Evolutionary conservation across 768 basidiomycete species (phyloP).

Genomic region (Auricularia heimuer): DNA sequence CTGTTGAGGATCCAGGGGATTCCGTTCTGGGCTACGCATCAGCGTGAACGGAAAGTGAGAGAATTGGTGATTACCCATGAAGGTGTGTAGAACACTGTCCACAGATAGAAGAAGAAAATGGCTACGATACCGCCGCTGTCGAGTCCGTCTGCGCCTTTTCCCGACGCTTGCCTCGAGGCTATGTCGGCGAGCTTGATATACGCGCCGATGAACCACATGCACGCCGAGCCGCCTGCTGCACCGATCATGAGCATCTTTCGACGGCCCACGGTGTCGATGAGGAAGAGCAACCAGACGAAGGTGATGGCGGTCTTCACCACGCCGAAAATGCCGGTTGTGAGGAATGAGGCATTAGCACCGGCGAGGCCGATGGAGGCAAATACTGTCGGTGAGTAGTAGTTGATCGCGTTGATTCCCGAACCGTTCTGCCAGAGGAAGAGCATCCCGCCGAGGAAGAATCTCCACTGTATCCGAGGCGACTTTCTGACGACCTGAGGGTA

Average conservation of each 20-base stretch:
- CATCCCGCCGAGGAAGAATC: constrained; percentile 26
- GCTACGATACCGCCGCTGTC: constrained; percentile 25
- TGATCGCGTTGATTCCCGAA: constrained; percentile 31
- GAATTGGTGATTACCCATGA: too few species aligned
- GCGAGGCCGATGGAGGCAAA: too few species aligned
- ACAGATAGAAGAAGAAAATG: constrained; percentile 26
- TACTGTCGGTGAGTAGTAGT: constrained; percentile 39
- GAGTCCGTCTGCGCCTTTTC: constrained; percentile 5
- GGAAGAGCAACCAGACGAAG: constrained; percentile 32
- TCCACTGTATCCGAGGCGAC: constrained; percentile 1
- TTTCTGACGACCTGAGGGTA: too few species aligned
- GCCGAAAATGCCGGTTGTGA: constrained; percentile 34
- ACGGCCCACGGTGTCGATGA: constrained; percentile 36
- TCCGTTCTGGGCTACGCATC: constrained; percentile 35
- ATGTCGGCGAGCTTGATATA: constrained; percentile 33
- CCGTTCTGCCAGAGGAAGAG: constrained; percentile 39
- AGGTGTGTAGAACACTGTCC: too few species aligned
- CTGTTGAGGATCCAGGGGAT: constrained; percentile 37
- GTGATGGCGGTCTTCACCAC: constrained; percentile 26
- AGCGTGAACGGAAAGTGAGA: too few species aligned
- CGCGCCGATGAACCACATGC: constrained; percentile 36
- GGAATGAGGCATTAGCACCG: too few species aligned
- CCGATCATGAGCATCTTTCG: constrained; percentile 32
- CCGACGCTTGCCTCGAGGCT: constrained; percentile 12
- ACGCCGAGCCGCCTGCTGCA: constrained; percentile 28